Evolutionary conservation across 2,329 filamentous ascomycete species (phyloP).

Genomic region (Monosporascus sp.): DNA sequence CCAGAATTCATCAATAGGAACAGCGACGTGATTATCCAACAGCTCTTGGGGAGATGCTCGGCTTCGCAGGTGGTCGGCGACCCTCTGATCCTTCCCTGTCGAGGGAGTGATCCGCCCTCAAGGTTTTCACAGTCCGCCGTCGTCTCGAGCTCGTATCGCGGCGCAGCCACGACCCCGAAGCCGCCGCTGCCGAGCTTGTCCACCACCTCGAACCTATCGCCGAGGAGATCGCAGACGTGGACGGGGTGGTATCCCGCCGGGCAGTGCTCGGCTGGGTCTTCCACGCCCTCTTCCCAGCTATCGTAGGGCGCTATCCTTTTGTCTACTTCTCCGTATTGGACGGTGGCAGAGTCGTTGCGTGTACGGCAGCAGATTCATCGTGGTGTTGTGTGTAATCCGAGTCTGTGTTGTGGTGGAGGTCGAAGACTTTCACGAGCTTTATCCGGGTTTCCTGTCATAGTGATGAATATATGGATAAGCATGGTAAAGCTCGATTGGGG

Average conservation of each 20-base stretch:
- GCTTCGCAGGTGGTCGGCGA: background rate
- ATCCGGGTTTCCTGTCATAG: no score
- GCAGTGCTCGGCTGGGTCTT: background rate
- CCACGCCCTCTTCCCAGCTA: background rate
- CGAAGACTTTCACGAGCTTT: no score
- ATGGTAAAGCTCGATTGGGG: no score
- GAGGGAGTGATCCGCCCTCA: background rate
- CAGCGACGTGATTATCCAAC: background rate
- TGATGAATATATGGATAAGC: no score
- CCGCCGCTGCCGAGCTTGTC: background rate
- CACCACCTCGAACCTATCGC: background rate
- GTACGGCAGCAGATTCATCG: background rate
- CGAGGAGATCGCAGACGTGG: background rate
- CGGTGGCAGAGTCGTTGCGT: background rate
- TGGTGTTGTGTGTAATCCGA: no score
- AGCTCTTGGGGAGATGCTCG: background rate
- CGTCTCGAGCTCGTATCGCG: background rate
- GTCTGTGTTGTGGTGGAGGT: no score
- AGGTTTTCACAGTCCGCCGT: background rate
- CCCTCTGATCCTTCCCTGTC: background rate
- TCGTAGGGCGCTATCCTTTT: background rate
- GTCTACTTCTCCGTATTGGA: background rate
- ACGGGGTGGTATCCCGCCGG: background rate
- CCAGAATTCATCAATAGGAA: background rate
- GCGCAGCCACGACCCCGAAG: background rate